Percentiles rank a stretch among this genome's conserved stretches.
These are phyloP conservation scores for Podosphaera fusca DNA, from an alignment of 2,329 filamentous ascomycete genomes.

Conservation along the genomic window DNA sequence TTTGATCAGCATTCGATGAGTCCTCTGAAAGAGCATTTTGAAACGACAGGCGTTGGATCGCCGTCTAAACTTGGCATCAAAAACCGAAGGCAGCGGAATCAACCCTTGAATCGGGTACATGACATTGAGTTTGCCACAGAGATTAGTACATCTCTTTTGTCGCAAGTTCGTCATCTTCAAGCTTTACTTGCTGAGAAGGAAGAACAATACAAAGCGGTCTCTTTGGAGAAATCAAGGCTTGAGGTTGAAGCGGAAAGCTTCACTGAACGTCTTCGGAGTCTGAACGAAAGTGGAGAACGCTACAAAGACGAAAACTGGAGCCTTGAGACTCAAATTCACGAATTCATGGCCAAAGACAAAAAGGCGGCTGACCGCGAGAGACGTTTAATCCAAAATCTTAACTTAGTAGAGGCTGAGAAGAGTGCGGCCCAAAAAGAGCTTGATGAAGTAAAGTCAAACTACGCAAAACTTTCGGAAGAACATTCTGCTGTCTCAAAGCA, in stretches of 20 bases:
- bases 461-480: constrained; percentile 63
- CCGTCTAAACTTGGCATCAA: constrained; percentile 77
- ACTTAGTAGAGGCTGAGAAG: constrained; percentile 50
- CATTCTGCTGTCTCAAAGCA: constrained; percentile 54
- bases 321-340: constrained; percentile 76
- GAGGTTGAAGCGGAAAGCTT: constrained; percentile 65
- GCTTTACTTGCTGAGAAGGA: constrained; percentile 68
- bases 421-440: constrained; percentile 59
- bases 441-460: constrained; percentile 64
- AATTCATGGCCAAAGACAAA: constrained; percentile 48
- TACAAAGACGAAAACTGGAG: constrained; percentile 99
- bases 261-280: constrained; percentile 52
- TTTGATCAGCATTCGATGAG: constrained; percentile 38
- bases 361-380: constrained; percentile 66
- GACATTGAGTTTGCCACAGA: constrained; percentile 98
- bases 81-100: constrained; percentile 73
- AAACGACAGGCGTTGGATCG: constrained; percentile 62
- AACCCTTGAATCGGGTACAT: constrained; percentile 67
- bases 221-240: constrained; percentile 52
- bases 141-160: constrained; percentile 80
- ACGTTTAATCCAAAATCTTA: constrained; percentile 52
- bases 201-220: constrained; percentile 54
- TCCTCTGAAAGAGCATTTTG: constrained; percentile 44
- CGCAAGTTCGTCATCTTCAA: constrained; percentile 84
- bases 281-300: constrained; percentile 84